Evolutionary conservation across 139 green algal species (phyloP).

Genomic region (Haematococcus lacustris): DNA sequence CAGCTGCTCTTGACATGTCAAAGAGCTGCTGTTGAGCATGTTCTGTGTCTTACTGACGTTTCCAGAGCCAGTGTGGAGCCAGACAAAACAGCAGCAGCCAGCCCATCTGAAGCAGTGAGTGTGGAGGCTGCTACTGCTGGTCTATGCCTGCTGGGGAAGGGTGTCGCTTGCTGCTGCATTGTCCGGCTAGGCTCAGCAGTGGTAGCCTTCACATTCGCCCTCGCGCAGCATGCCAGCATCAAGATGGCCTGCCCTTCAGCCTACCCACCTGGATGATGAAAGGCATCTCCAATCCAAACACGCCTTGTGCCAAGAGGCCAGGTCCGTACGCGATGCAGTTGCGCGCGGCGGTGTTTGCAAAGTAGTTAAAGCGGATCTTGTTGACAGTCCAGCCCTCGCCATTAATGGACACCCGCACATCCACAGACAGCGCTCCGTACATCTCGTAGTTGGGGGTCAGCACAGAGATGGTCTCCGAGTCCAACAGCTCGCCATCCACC

Average conservation of each 20-base stretch:
- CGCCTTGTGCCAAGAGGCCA: slow-evolving; percentile 49
- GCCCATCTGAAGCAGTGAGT: too few species aligned
- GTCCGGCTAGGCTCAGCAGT: too few species aligned
- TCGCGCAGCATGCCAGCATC: too few species aligned
- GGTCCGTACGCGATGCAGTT: slow-evolving; percentile 78
- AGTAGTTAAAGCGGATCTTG: slow-evolving; percentile 73
- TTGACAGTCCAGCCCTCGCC: slow-evolving; percentile 85
- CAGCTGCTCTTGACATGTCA: too few species aligned
- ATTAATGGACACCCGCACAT: slow-evolving; percentile 59
- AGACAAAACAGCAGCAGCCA: too few species aligned
- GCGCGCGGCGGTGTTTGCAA: slow-evolving; percentile 74
- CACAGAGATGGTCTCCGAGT: slow-evolving; percentile 55
- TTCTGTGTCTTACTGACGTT: too few species aligned
- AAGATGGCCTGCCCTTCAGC: background rate
- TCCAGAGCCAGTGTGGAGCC: too few species aligned
- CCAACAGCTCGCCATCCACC: slow-evolving; percentile 59
- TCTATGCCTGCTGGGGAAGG: too few species aligned
- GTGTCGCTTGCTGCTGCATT: too few species aligned
- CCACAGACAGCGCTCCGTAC: slow-evolving; percentile 64
- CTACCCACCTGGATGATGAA: slow-evolving; percentile 63
- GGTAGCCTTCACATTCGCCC: too few species aligned
- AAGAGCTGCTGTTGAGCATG: too few species aligned
- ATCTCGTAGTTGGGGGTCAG: slow-evolving; percentile 76
- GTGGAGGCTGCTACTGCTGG: too few species aligned
- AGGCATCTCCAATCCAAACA: slow-evolving; percentile 67